Conservation (phyloP, 768 basidiomycete genomes). For the Leccinum variicolor region DNA sequence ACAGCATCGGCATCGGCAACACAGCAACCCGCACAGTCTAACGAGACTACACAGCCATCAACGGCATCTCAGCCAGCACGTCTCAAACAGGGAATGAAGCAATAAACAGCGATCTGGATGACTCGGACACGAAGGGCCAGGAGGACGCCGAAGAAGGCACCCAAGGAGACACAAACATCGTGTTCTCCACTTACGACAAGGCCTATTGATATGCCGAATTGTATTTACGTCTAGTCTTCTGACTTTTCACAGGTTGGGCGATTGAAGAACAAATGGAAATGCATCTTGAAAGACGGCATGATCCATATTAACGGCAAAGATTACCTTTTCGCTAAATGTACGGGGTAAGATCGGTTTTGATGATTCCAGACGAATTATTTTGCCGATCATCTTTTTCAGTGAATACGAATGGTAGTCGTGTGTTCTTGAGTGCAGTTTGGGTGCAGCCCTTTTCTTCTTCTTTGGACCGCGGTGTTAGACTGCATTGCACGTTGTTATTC, state of each 20-base stretch:
- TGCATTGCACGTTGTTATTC: conserved; percentile 20
- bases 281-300: conserved; percentile 95
- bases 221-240: not conserved
- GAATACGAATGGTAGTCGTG: conserved; percentile 45
- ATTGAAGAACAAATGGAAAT: conserved; percentile 99
- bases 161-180: conserved; percentile 80
- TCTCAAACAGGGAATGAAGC: conserved; percentile 62
- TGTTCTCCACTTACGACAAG: conserved; percentile 99
- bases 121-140: conserved; percentile 85
- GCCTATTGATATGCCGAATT: conserved; percentile 39
- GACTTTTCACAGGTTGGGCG: conserved; percentile 71
- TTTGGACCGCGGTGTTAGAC: conserved; percentile 12
- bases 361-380: not conserved
- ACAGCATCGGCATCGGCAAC: not conserved
- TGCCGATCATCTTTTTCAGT: conserved; percentile 18
- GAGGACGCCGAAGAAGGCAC: conserved; percentile 79
- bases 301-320: conserved; percentile 96
- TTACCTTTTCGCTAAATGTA: conserved; percentile 96
- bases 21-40: conserved; percentile 17
- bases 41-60: conserved; percentile 10
- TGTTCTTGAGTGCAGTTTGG: not conserved
- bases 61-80: conserved; percentile 25
- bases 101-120: conserved; percentile 96
- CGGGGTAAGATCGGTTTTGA: conserved; percentile 61
- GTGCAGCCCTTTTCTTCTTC: not conserved